Evolutionary conservation across 257 asterid genomes (phyloP), one percentile per base, ranked within the genome.

Genomic region (Handroanthus guayacan): DNA sequence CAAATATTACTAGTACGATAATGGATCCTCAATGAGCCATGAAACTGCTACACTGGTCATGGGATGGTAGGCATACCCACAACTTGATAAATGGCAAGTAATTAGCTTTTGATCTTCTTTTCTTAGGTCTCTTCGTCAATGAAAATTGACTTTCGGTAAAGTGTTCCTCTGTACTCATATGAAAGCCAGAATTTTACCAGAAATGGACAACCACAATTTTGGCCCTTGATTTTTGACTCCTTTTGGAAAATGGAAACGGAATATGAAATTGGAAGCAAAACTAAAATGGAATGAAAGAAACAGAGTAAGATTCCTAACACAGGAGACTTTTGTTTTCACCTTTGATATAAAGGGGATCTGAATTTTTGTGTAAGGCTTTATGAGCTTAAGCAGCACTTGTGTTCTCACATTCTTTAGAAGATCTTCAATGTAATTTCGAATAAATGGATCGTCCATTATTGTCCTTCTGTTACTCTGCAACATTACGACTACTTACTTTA

Each of bases 381-480:
- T 95, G 82, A 95, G 97, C 89, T 93, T 95, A 39, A 95, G 96
- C 89, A 95, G 81, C 84, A 95, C 99, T 77, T 93, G 99, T 36
- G 99, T 95, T 79, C 99, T 88, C 80, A 95, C 97, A 77, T 95
- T 95, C 89, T 90, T 95, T 75, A 95, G 84, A 79, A 95, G 98
- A 88, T 95, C 99, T 87, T 95, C 99, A 79, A 95, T 93, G 88
- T 95, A 95, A 79, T 91, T 95, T 68, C 99, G 83, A 71, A 95
- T 95, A 79, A 95, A 95, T 18, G 90, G 97, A 82, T 95, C 99
- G 75, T 95, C 99, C 99, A 95, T 95, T 83, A 95, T 95, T 6
- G 97, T 95, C 85, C 96, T 93, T 78, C 98, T 86, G 85, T 95
- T 95, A 84, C 97, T 93, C 99, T 92, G 93, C 78, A 71, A 64